Evolutionary conservation across 164 flowering plant genomes (phyloP).

Genomic region (Vitis labrusca): DNA sequence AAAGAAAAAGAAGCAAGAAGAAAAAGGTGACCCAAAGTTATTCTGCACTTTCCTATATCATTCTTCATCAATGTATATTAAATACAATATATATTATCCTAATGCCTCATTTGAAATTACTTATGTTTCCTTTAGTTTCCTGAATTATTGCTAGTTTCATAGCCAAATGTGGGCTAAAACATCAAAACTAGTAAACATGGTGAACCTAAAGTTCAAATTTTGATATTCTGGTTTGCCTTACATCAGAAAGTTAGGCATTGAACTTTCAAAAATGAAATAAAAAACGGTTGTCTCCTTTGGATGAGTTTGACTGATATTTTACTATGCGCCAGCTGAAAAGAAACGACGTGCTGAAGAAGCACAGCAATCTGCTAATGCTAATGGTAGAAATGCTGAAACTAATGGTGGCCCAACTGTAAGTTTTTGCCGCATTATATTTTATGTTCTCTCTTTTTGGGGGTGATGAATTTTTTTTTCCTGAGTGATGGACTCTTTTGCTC

Average conservation of each 20-base stretch:
- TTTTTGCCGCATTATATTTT: not conserved
- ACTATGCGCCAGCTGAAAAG: constrained; percentile 64
- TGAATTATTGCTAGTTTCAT: too few relatives aligned
- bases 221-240: too few relatives aligned
- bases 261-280: too few relatives aligned
- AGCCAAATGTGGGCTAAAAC: too few relatives aligned
- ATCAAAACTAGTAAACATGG: too few relatives aligned
- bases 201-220: too few relatives aligned
- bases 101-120: too few relatives aligned
- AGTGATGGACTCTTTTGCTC: not conserved
- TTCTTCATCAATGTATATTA: not conserved
- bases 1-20: constrained; percentile 95
- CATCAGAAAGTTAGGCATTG: too few relatives aligned
- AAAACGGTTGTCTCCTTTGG: too few relatives aligned
- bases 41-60: not conserved
- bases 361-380: constrained; percentile 46
- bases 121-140: too few relatives aligned
- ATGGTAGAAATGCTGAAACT: constrained; percentile 50
- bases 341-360: constrained; percentile 66
- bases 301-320: not conserved
- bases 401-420: constrained; percentile 77
- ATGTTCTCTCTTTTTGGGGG: not conserved
- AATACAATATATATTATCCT: too few relatives aligned
- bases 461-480: not conserved
- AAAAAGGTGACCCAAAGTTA: constrained; percentile 59